These are phyloP conservation scores for Phytopythium mirpurense DNA, from an alignment of 352 stramenopile genomes.

Conservation along the genomic window DNA sequence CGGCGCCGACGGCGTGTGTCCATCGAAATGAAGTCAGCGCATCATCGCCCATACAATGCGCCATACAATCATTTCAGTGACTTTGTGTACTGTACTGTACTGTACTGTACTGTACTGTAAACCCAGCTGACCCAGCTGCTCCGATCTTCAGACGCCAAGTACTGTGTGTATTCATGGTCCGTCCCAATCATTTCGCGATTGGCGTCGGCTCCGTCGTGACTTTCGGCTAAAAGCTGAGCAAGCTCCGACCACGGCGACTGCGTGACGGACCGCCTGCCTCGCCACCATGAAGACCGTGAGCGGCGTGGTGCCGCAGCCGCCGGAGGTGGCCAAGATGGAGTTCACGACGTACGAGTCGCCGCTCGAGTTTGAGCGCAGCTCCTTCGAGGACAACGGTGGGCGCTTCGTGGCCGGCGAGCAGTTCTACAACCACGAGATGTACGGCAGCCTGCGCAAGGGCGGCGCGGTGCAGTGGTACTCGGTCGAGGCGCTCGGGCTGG, in stretches of 20 bases:
- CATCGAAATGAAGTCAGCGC: conserved; percentile 2
- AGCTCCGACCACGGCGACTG: background rate
- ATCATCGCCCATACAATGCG: background rate
- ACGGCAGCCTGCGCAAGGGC: conserved; percentile 60
- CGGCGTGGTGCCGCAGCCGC: conserved; percentile 25
- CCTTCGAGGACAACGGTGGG: conserved; percentile 25
- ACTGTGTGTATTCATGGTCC: background rate
- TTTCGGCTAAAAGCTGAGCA: background rate
- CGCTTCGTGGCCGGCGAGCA: conserved; percentile 65
- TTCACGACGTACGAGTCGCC: conserved; percentile 35
- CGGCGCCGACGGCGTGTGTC: background rate
- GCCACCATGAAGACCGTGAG: conserved; percentile 20
- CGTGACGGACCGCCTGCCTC: too few relatives aligned
- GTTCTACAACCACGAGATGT: conserved; percentile 74
- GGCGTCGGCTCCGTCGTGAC: background rate
- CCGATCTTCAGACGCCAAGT: too few relatives aligned
- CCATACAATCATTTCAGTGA: background rate
- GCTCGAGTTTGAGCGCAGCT: conserved; percentile 27
- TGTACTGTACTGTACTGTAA: too few relatives aligned
- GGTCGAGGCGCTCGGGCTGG: conserved; percentile 54
- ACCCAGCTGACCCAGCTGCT: too few relatives aligned
- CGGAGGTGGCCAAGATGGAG: conserved; percentile 21
- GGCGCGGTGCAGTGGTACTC: conserved; percentile 50
- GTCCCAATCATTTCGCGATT: conserved; percentile 5
- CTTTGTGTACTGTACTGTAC: too few relatives aligned